Percentiles rank a stretch among this genome's conserved stretches.
Conservation (phyloP, 331 rosid genomes). For the Stylosanthes scabra region DNA sequence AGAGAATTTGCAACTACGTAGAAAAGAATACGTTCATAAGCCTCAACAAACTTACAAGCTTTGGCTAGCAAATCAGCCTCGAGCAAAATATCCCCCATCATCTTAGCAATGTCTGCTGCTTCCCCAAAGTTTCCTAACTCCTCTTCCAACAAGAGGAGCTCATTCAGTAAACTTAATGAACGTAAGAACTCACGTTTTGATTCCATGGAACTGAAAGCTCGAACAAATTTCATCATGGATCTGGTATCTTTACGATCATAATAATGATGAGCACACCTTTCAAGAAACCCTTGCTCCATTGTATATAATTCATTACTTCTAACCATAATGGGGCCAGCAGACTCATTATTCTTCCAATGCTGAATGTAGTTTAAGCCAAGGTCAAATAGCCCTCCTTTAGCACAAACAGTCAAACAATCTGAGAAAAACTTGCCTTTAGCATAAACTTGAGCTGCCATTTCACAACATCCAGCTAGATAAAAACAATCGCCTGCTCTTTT, state of each 20-base stretch:
- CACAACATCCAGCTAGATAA: constrained; percentile 38
- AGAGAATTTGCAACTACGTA: constrained; percentile 63
- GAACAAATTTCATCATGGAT: constrained; percentile 70
- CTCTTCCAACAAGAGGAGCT: constrained; percentile 50
- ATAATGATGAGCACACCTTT: constrained; percentile 62
- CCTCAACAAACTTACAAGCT: constrained; percentile 59
- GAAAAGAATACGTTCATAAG: constrained; percentile 46
- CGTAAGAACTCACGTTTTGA: constrained; percentile 61
- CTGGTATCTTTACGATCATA: constrained; percentile 41
- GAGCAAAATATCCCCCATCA: constrained; percentile 50
- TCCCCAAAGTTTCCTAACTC: constrained; percentile 47
- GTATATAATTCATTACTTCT: constrained; percentile 34
- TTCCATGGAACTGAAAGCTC: constrained; percentile 56
- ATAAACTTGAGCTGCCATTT: constrained; percentile 36
- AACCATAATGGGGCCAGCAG: constrained; percentile 10
- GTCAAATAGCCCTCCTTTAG: constrained; percentile 56
- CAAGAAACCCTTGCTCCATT: constrained; percentile 59
- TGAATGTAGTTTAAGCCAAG: constrained; percentile 59
- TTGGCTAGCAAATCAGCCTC: constrained; percentile 64
- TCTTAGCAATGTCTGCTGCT: constrained; percentile 61
- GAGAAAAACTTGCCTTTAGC: constrained; percentile 50
- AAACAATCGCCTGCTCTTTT: constrained; percentile 49
- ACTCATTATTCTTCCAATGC: constrained; percentile 54
- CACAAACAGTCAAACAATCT: constrained; percentile 62
- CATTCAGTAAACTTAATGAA: constrained; percentile 49